Percentiles rank a stretch among this genome's conserved stretches.
phyloP scores from a whole-genome alignment of 768 basidiomycete species.

The Boletus patriciae region DNA sequence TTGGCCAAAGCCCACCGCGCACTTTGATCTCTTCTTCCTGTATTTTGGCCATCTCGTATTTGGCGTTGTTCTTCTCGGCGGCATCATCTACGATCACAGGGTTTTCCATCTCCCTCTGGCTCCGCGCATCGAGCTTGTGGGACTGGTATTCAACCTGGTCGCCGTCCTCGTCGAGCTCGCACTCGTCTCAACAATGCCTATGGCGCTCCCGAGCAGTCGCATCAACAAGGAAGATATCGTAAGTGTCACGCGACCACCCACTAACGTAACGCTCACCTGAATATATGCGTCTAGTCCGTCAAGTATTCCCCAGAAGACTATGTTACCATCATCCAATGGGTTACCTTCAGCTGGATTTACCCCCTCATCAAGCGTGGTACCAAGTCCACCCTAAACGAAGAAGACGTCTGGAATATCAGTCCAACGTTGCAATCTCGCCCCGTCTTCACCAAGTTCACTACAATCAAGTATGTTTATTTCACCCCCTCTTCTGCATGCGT shows the following conservation, averaged over 20 bases:
- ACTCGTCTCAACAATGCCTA: conserved; percentile 60
- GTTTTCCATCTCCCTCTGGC: conserved; percentile 47
- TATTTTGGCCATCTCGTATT: conserved; percentile 50
- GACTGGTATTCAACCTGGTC: conserved; percentile 43
- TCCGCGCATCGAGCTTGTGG: conserved; percentile 22
- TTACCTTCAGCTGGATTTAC: conserved; percentile 69
- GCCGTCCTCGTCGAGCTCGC: conserved; percentile 44
- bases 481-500: not conserved
- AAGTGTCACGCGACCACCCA: conserved; percentile 26
- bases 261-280: not conserved
- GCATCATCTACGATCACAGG: conserved; percentile 50
- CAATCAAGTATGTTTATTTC: conserved; percentile 19
- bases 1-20: conserved; percentile 55
- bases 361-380: conserved; percentile 58
- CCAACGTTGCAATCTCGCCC: conserved; percentile 66
- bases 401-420: conserved; percentile 71
- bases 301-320: conserved; percentile 66
- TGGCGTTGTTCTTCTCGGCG: conserved; percentile 52
- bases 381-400: conserved; percentile 58
- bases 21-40: conserved; percentile 61
- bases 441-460: conserved; percentile 51
- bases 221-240: conserved; percentile 63
- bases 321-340: conserved; percentile 68
- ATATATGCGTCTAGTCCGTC: conserved; percentile 18
- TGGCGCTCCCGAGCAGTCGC: conserved; percentile 57